phyloP scores from a whole-genome alignment of 2,329 filamentous ascomycete species.

The Aspergillus sp. region DNA sequence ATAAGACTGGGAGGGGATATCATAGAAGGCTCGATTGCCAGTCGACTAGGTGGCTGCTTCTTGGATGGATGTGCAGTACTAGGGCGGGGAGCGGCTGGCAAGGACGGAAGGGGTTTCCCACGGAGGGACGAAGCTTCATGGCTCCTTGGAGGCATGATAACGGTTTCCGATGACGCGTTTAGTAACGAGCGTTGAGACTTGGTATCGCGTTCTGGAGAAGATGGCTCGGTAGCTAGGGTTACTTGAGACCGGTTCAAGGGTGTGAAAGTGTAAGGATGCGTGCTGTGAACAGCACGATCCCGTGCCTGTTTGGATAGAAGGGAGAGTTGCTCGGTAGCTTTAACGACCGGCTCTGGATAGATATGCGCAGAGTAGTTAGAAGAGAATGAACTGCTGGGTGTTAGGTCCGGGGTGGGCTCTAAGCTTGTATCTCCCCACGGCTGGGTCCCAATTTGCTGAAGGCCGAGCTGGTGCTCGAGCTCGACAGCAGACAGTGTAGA shows the following conservation, averaged over 20 bases:
- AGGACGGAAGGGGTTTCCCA: constrained; percentile 32
- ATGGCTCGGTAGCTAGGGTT: constrained; percentile 23
- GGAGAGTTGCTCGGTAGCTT: constrained; percentile 30
- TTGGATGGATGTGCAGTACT: constrained; percentile 19
- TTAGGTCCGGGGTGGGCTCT: constrained; percentile 37
- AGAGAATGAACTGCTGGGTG: constrained; percentile 41
- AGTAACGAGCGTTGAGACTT: constrained; percentile 15
- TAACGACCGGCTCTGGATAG: constrained; percentile 29
- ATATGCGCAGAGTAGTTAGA: constrained; percentile 33
- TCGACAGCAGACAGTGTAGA: constrained; percentile 33
- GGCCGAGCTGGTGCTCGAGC: constrained; percentile 29
- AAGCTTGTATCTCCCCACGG: constrained; percentile 26
- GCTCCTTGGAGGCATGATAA: constrained; percentile 31
- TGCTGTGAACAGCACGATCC: constrained; percentile 18
- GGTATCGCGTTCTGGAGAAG: constrained; percentile 24
- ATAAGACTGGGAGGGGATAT: constrained; percentile 39
- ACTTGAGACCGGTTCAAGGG: constrained; percentile 18
- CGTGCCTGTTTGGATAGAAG: constrained; percentile 22
- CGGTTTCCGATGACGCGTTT: constrained; percentile 28
- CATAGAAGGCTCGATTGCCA: constrained; percentile 38
- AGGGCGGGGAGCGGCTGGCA: constrained; percentile 29
- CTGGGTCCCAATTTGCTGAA: constrained; percentile 27
- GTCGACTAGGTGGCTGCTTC: constrained; percentile 25
- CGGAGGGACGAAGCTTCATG: constrained; percentile 28
- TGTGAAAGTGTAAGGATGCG: constrained; percentile 25